Conservation (phyloP, 768 basidiomycete genomes). For the Kwoniella dendrophila region DNA sequence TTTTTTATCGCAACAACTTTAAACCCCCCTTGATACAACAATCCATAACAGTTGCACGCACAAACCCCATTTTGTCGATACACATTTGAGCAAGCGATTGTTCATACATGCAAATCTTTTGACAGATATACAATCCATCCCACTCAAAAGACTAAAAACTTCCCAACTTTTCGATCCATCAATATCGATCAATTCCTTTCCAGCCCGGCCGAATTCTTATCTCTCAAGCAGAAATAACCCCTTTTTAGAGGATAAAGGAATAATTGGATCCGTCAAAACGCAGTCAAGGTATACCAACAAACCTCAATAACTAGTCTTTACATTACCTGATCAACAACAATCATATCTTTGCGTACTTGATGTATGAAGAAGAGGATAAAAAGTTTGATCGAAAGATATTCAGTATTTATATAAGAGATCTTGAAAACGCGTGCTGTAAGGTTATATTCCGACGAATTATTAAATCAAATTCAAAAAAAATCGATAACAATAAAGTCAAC, state of each 20-base stretch:
- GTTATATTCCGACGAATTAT: background rate
- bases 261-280: background rate
- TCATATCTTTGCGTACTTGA: too few relatives aligned
- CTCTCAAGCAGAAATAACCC: background rate
- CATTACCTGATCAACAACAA: background rate
- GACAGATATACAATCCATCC: background rate
- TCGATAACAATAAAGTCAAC: too few relatives aligned
- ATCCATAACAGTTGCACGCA: background rate
- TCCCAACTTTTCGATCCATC: background rate
- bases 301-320: background rate
- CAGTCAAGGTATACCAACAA: background rate
- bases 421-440: background rate
- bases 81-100: too few relatives aligned
- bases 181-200: background rate
- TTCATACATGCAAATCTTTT: background rate
- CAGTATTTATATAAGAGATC: background rate
- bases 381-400: background rate
- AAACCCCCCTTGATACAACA: background rate
- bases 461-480: background rate
- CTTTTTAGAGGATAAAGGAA: slow-evolving; percentile 13
- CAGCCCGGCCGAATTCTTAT: slow-evolving; percentile 12
- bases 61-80: too few relatives aligned
- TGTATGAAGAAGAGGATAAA: background rate
- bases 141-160: background rate
- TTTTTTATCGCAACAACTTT: background rate